phyloP scores from a whole-genome alignment of 2,329 filamentous ascomycete genomes.

The Aspergillus transmontanensis region DNA sequence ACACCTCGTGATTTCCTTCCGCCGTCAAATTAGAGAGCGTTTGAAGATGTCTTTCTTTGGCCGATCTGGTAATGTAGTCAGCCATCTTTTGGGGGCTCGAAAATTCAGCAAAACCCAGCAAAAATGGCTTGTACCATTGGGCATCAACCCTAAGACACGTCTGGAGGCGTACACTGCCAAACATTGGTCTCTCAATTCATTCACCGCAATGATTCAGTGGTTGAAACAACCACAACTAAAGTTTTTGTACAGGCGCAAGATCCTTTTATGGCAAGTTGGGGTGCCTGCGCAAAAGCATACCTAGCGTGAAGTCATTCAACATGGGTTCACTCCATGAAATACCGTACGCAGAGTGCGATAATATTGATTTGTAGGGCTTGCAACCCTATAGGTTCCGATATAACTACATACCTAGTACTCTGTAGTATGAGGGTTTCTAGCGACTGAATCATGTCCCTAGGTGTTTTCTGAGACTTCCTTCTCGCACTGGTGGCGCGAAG shows the following conservation, averaged over 20 bases:
- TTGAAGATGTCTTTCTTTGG: background rate
- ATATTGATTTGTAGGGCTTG: background rate
- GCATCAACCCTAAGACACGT: background rate
- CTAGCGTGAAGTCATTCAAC: background rate
- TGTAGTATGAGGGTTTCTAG: background rate
- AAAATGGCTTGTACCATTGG: background rate
- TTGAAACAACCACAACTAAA: background rate
- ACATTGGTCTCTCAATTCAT: background rate
- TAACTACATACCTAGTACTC: background rate
- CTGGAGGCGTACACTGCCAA: background rate
- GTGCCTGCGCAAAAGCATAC: background rate
- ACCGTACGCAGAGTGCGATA: rapidly evolving
- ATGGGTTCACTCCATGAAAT: background rate
- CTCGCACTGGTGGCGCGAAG: background rate
- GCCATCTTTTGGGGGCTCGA: background rate
- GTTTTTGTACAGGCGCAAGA: background rate
- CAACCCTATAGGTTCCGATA: background rate
- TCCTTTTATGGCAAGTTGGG: background rate
- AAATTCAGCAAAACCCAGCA: background rate
- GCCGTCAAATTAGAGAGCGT: background rate
- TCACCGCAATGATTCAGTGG: background rate
- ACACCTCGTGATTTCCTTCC: background rate
- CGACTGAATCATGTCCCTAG: background rate
- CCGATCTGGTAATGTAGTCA: background rate
- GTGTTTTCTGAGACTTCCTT: background rate